A percentile compares a stretch with the other conserved stretches of the same genome.
phyloP scores from a whole-genome alignment of 306 rosid genomes.

The Cucurbita pepo region DNA sequence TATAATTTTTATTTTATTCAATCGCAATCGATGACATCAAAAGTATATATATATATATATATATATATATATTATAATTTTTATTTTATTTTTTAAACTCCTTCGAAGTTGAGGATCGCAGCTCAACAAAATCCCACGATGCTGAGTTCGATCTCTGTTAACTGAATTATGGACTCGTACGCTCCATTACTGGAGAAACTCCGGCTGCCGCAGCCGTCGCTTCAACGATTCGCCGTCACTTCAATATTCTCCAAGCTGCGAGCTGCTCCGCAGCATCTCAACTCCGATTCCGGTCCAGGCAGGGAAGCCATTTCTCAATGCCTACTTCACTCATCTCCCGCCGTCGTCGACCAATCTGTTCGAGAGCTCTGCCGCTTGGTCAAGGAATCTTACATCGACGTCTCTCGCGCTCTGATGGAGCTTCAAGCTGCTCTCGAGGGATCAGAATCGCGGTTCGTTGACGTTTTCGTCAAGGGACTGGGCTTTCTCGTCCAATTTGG shows the following conservation, averaged over 20 bases:
- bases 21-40: no score
- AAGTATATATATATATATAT: no score
- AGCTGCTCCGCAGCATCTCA: constrained; percentile 41
- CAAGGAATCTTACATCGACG: constrained; percentile 24
- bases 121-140: background rate
- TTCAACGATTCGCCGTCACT: constrained; percentile 62
- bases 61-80: no score
- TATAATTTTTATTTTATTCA: no score
- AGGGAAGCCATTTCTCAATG: constrained; percentile 55
- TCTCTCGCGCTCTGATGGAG: constrained; percentile 43
- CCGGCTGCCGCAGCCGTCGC: constrained; percentile 71
- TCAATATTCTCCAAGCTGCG: constrained; percentile 84
- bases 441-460: constrained; percentile 32
- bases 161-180: constrained; percentile 42
- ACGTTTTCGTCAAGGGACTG: constrained; percentile 60
- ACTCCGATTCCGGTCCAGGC: constrained; percentile 65
- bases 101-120: no score
- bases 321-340: constrained; percentile 42
- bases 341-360: constrained; percentile 69
- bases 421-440: constrained; percentile 73
- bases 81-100: no score
- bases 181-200: constrained; percentile 42
- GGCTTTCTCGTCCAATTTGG: constrained; percentile 52
- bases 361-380: constrained; percentile 79
- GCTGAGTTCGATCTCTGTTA: background rate